These are phyloP conservation scores for Raffaelea arxii DNA, from an alignment of 2,329 filamentous ascomycete species.

Conservation along the genomic window DNA sequence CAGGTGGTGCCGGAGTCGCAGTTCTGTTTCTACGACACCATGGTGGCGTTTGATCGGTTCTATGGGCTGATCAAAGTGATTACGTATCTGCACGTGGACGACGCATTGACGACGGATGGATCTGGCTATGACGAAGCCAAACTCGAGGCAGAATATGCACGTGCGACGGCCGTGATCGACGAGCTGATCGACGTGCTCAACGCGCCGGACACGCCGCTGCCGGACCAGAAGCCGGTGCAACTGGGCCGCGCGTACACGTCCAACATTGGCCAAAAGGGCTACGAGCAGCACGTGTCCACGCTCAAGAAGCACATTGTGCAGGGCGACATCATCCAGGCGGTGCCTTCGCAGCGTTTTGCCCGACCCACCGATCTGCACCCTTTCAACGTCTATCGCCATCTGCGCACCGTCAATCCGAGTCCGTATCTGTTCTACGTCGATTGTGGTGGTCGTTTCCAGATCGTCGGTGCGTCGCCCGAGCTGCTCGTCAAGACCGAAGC, in stretches of 20 bases:
- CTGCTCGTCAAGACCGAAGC: slow-evolving; percentile 84
- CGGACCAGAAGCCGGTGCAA: slow-evolving; percentile 63
- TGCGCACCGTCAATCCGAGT: slow-evolving; percentile 94
- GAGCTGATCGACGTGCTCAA: slow-evolving; percentile 63
- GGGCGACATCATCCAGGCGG: slow-evolving; percentile 95
- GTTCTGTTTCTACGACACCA: slow-evolving; percentile 95
- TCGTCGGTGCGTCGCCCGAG: slow-evolving; percentile 91
- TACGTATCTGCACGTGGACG: slow-evolving; percentile 60
- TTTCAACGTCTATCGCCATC: slow-evolving; percentile 94
- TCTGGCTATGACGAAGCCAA: slow-evolving; percentile 7
- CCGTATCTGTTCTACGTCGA: slow-evolving; percentile 96
- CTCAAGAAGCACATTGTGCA: slow-evolving; percentile 85
- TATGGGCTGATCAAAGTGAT: slow-evolving; percentile 88
- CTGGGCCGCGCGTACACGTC: slow-evolving; percentile 74
- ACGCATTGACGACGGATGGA: slow-evolving; percentile 36
- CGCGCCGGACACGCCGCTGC: slow-evolving; percentile 65
- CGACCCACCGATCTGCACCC: slow-evolving; percentile 85
- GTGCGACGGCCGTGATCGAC: slow-evolving; percentile 54
- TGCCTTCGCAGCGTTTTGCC: slow-evolving; percentile 87
- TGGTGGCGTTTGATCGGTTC: slow-evolving; percentile 91
- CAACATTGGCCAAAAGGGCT: slow-evolving; percentile 82
- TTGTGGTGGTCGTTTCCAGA: slow-evolving; percentile 83
- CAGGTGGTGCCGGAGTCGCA: slow-evolving; percentile 86
- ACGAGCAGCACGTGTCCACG: slow-evolving; percentile 76
- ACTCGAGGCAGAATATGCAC: slow-evolving; percentile 60